Percentiles rank a stretch among this genome's conserved stretches.
phyloP scores from a whole-genome alignment of 2,329 filamentous ascomycete genomes.

The Periconia sp. region DNA sequence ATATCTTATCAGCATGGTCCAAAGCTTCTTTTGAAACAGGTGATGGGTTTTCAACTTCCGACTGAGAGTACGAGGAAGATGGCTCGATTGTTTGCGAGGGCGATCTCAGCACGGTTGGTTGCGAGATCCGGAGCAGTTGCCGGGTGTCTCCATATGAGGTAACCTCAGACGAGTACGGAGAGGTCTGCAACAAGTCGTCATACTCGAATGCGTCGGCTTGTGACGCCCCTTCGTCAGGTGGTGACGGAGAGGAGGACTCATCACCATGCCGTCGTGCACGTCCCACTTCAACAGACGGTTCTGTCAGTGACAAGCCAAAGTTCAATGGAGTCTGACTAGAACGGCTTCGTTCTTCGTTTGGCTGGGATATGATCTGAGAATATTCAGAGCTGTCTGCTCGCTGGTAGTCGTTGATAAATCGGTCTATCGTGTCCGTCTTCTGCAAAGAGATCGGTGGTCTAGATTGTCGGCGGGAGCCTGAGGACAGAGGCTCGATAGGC shows the following conservation, averaged over 20 bases:
- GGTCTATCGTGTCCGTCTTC: slow-evolving; percentile 37
- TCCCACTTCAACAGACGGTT: neutral
- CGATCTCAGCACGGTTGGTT: slow-evolving; percentile 4
- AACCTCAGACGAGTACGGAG: slow-evolving; percentile 18
- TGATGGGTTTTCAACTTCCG: slow-evolving; percentile 10
- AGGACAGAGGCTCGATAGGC: slow-evolving; percentile 4
- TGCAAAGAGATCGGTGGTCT: too few relatives aligned
- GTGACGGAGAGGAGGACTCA: neutral
- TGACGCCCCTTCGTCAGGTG: slow-evolving; percentile 15
- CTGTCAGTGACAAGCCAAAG: slow-evolving; percentile 16
- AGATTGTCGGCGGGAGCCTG: too few relatives aligned
- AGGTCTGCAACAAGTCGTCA: slow-evolving; percentile 8
- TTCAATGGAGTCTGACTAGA: slow-evolving; percentile 28
- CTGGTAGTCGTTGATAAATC: slow-evolving; percentile 35
- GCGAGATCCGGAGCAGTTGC: slow-evolving; percentile 29
- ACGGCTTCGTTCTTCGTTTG: neutral
- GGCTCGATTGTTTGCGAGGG: slow-evolving; percentile 9
- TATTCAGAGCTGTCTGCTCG: slow-evolving; percentile 7
- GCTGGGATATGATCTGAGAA: slow-evolving; percentile 1
- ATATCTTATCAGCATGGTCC: slow-evolving; percentile 34
- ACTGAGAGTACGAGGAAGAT: slow-evolving; percentile 33
- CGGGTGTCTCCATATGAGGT: slow-evolving; percentile 42
- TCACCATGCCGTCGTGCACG: slow-evolving; percentile 4
- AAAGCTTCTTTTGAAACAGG: slow-evolving; percentile 29
- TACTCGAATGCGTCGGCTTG: slow-evolving; percentile 31